Base-by-base conservation (phyloP, 2,329 filamentous ascomycete species). In the Meredithiella fracta region DNA sequence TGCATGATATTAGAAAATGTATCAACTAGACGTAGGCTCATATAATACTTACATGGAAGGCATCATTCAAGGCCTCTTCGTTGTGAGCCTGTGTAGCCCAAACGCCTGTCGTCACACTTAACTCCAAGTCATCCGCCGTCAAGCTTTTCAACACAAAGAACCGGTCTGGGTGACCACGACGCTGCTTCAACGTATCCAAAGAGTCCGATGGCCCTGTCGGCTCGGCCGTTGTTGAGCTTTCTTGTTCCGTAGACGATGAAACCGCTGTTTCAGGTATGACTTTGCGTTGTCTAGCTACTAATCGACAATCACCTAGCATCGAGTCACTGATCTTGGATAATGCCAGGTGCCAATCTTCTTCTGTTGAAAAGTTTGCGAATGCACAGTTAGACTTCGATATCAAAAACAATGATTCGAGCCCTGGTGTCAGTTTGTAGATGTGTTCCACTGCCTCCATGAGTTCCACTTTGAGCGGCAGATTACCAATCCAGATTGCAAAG, bases 381-480 rank as follows among this genome's bases (percentile, higher is more conserved):
- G 90, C 91, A 64, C 91, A 97, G 65, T 96, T 96, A 66, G 90
- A 96, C 67, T 96, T 96, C 0, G 90, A 91, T 42, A 97, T 97
- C 37, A 97, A 72, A 62, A 97, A 96, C 0, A 97, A 72, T 50
- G 89, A 95, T 65, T 95, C 86, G 22, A 97, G 79, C 1, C 89
- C 78, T 0, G 75, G 77, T 0, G 87, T 83, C 61, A 90, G 84
- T 60, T 79, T 80, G 59, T 86, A 94, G 58, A 96, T 92, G 65
- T 96, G 86, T 59, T 92, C 81, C 54, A 96, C 94, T n/a, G 97
- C 72, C 58, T 79, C 85, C 68, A 88, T 82, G 11, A 97, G 75
- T 42, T 83, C 83, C 0, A 89, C 85, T 51, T 87, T 85, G 0
- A 87, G 85, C 3, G 91, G 90, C 0, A 97, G 73, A 65, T 97